These are phyloP conservation scores for Pythium rishiriense DNA, from an alignment of 352 stramenopile species.

Conservation along the genomic window DNA sequence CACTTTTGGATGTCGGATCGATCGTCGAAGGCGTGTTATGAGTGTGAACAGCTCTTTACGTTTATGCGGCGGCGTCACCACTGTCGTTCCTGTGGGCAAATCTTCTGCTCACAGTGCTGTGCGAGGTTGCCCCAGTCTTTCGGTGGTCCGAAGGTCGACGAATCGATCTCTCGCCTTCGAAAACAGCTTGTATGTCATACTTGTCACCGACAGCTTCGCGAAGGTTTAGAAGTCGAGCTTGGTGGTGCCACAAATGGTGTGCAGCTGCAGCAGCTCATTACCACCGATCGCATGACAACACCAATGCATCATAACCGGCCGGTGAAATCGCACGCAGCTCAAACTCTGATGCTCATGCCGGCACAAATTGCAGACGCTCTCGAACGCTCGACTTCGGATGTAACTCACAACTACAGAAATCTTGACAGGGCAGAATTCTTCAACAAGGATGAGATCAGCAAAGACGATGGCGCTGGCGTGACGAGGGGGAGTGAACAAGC, in stretches of 20 bases:
- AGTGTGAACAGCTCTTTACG: slow-evolving; percentile 83
- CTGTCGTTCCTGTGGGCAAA: slow-evolving; percentile 83
- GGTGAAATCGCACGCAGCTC: slow-evolving; percentile 33
- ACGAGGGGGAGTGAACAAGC: slow-evolving; percentile 50
- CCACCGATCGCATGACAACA: slow-evolving; percentile 11
- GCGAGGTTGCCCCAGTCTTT: slow-evolving; percentile 78
- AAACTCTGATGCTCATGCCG: slow-evolving; percentile 78
- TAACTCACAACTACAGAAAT: slow-evolving; percentile 52
- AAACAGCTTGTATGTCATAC: slow-evolving; percentile 88
- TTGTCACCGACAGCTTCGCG: slow-evolving; percentile 77
- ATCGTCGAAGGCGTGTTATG: slow-evolving; percentile 79
- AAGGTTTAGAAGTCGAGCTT: slow-evolving; percentile 79
- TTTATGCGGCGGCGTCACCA: slow-evolving; percentile 81
- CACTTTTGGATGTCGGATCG: slow-evolving; percentile 91
- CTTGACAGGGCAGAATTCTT: slow-evolving; percentile 71
- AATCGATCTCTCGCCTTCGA: slow-evolving; percentile 67
- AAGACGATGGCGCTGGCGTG: slow-evolving; percentile 35
- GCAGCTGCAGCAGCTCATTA: slow-evolving; percentile 18
- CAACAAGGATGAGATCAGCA: slow-evolving; percentile 79
- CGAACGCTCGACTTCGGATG: slow-evolving; percentile 57
- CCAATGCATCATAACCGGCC: slow-evolving; percentile 25
- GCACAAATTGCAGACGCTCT: slow-evolving; percentile 71
- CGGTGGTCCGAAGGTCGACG: slow-evolving; percentile 71
- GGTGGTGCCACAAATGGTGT: slow-evolving; percentile 19
- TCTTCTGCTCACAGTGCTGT: slow-evolving; percentile 86